Conservation (phyloP, 1,284 basidiomycete species). For the Cerioporus squamosus region DNA sequence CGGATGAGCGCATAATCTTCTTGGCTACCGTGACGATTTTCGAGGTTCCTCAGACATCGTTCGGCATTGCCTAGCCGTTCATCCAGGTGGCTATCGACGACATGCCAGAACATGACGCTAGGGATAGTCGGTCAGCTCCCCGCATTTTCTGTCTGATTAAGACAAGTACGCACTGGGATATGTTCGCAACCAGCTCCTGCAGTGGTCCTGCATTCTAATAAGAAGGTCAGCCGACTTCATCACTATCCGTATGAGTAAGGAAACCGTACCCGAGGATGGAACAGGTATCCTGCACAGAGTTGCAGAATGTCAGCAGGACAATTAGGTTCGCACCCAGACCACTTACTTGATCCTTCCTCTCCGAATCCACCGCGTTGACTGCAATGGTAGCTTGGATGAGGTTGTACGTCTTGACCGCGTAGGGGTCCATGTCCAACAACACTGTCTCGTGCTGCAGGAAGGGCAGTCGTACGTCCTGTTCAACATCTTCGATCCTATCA, state of each 20-base stretch:
- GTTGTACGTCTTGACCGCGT: constrained; percentile 81
- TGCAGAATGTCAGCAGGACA: constrained; percentile 2
- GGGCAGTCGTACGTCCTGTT: constrained; percentile 72
- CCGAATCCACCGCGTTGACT: constrained; percentile 81
- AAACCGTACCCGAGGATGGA: constrained; percentile 60
- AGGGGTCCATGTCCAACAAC: constrained; percentile 71
- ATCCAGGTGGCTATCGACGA: constrained; percentile 55
- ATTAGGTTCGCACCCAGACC: not conserved
- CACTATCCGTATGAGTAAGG: too few species aligned
- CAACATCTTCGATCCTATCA: constrained; percentile 72
- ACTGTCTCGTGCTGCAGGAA: constrained; percentile 62
- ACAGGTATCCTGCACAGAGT: constrained; percentile 72
- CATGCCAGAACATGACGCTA: constrained; percentile 76
- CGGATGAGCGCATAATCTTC: constrained; percentile 47
- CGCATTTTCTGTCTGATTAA: not conserved
- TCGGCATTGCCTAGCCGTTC: constrained; percentile 47
- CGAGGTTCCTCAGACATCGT: constrained; percentile 44
- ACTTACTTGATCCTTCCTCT: constrained; percentile 65
- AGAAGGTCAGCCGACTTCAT: not conserved
- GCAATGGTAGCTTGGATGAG: constrained; percentile 74
- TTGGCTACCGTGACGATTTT: constrained; percentile 39
- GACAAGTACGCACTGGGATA: constrained; percentile 65
- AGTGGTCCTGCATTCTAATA: constrained; percentile 54
- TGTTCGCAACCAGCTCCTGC: constrained; percentile 60
- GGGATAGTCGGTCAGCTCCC: not conserved